These are phyloP conservation scores for Pyricularia grisea DNA, from an alignment of 2,329 filamentous ascomycete species.

Conservation along the genomic window DNA sequence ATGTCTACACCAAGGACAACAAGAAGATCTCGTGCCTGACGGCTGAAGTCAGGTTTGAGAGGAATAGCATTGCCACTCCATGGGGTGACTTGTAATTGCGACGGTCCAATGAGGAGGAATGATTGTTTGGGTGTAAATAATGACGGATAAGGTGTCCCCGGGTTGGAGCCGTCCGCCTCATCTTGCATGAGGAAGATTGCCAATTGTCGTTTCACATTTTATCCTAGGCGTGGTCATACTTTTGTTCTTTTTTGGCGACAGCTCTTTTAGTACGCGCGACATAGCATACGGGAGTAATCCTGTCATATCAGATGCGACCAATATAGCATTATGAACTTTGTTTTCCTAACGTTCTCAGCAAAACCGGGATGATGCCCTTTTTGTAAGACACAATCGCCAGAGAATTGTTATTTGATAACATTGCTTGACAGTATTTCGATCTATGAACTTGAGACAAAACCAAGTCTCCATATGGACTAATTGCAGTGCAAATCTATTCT, in stretches of 20 bases:
- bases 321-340: not conserved
- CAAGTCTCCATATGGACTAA: not conserved
- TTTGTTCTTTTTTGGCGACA: not conserved
- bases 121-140: not conserved
- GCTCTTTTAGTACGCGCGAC: not conserved
- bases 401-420: not conserved
- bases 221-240: not conserved
- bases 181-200: not conserved
- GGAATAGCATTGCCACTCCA: slow-evolving; percentile 2
- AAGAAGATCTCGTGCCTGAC: slow-evolving; percentile 79
- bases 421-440: not conserved
- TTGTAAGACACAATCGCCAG: not conserved
- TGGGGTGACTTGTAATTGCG: slow-evolving; percentile 3
- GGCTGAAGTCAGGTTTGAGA: slow-evolving; percentile 57
- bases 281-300: not conserved
- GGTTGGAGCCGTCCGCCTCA: not conserved
- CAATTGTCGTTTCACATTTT: not conserved
- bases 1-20: slow-evolving; percentile 67
- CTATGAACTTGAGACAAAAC: not conserved
- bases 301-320: not conserved
- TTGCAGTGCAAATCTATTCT: slow-evolving; percentile 35
- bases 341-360: not conserved
- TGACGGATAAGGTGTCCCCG: not conserved
- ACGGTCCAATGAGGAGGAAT: not conserved
- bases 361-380: not conserved